A percentile compares a stretch with the other conserved stretches of the same genome.
phyloP scores from a whole-genome alignment of 169 alveolate species.

The Plasmodium fragile region DNA sequence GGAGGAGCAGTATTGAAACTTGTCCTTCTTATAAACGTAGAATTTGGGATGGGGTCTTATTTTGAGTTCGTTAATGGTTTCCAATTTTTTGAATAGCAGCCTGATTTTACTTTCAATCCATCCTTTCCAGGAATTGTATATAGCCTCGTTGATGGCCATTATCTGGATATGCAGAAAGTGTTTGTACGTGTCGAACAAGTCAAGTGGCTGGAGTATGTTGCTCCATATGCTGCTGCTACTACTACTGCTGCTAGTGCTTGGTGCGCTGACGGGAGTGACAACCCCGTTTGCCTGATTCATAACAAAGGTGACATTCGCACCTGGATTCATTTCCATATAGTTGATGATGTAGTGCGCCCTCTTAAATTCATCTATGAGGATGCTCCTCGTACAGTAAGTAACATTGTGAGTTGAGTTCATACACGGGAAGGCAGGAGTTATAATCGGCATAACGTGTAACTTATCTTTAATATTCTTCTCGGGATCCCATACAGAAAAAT shows the following conservation, averaged over 20 bases:
- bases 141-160: conserved; percentile 85
- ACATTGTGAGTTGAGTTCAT: conserved; percentile 98
- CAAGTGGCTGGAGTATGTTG: conserved; percentile 83
- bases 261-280: background rate
- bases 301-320: conserved; percentile 1
- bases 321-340: conserved; percentile 76
- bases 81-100: conserved; percentile 86
- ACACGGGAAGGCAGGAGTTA: conserved; percentile 98
- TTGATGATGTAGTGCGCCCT: conserved; percentile 81
- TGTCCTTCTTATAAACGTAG: conserved; percentile 47
- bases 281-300: conserved; percentile 22
- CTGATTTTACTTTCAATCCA: conserved; percentile 90
- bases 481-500: conserved; percentile 95
- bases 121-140: conserved; percentile 88
- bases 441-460: conserved; percentile 95
- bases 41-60: conserved; percentile 88
- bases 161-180: conserved; percentile 88
- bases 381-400: conserved; percentile 93
- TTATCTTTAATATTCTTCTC: conserved; percentile 90
- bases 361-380: conserved; percentile 93
- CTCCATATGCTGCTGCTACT: conserved; percentile 78
- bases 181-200: conserved; percentile 84
- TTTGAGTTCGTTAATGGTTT: conserved; percentile 82
- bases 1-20: conserved; percentile 37
- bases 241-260: background rate